phyloP scores from a whole-genome alignment of 2,329 filamentous ascomycete species.

The Arthrobotrys sinensis region DNA sequence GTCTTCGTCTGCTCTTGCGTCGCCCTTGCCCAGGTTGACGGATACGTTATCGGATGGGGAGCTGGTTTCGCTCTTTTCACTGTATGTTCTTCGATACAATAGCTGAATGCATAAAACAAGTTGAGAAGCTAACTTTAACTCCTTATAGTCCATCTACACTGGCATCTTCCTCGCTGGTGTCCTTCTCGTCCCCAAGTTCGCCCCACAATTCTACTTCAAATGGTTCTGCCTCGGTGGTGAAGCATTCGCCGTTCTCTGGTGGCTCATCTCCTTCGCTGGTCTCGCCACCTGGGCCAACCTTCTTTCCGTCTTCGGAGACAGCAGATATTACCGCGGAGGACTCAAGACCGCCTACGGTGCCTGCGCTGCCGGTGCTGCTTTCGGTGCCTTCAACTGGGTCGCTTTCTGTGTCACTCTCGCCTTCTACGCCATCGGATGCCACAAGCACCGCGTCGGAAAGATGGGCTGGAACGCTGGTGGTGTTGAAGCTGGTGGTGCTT shows the following conservation, averaged over 20 bases:
- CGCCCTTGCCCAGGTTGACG: slow-evolving; percentile 25
- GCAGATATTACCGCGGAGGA: neutral
- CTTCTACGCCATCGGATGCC: slow-evolving; percentile 59
- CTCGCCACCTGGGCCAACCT: slow-evolving; percentile 49
- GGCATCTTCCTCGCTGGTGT: slow-evolving; percentile 54
- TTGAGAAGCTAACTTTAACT: neutral
- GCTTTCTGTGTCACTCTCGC: slow-evolving; percentile 52
- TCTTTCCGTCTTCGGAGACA: slow-evolving; percentile 17
- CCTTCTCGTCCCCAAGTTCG: slow-evolving; percentile 51
- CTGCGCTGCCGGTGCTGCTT: slow-evolving; percentile 52
- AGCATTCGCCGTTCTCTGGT: slow-evolving; percentile 58
- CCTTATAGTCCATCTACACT: slow-evolving; percentile 46
- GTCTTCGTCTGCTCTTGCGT: slow-evolving; percentile 60
- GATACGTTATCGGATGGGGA: slow-evolving; percentile 53
- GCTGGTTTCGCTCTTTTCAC: slow-evolving; percentile 59
- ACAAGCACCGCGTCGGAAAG: slow-evolving; percentile 48
- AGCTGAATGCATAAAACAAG: neutral
- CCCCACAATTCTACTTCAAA: slow-evolving; percentile 59
- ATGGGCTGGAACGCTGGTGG: slow-evolving; percentile 21
- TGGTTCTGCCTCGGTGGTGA: slow-evolving; percentile 60
- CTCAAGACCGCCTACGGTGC: slow-evolving; percentile 46
- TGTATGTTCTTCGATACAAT: slow-evolving; percentile 30
- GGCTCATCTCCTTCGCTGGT: slow-evolving; percentile 58
- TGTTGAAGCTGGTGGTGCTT: slow-evolving; percentile 47
- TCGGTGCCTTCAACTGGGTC: slow-evolving; percentile 60